These are phyloP conservation scores for Posidonia australis DNA, from an alignment of 106 monocot species.

Conservation along the genomic window DNA sequence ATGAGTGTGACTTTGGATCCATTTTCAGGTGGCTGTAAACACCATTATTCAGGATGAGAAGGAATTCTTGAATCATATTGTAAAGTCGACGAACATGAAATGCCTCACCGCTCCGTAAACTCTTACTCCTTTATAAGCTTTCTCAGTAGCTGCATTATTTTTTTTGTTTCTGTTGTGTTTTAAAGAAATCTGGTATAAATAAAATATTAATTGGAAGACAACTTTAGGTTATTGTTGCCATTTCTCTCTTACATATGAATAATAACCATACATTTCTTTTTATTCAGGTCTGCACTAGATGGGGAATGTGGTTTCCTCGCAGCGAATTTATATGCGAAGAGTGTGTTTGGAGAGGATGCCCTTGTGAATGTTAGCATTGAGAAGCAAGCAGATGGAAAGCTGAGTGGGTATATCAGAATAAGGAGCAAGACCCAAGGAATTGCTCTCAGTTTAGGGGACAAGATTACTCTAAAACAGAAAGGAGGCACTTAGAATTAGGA, in stretches of 20 bases:
- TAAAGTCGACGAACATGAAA: constrained; percentile 96
- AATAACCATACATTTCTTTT: not conserved
- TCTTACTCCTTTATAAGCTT: not conserved
- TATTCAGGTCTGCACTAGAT: constrained; percentile 65
- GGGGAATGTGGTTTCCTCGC: constrained; percentile 91
- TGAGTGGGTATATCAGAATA: constrained; percentile 88
- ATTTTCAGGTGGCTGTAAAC: constrained; percentile 74
- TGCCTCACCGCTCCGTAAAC: constrained; percentile 83
- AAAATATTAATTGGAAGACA: not conserved
- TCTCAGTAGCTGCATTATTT: too few species aligned
- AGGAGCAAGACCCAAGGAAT: constrained; percentile 97
- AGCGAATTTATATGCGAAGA: constrained; percentile 88
- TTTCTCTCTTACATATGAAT: not conserved
- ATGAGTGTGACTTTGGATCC: not conserved
- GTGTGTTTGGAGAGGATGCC: constrained; percentile 92
- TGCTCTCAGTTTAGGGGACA: constrained; percentile 91
- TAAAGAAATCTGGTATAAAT: too few species aligned
- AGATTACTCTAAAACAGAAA: constrained; percentile 94
- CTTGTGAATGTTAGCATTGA: constrained; percentile 82
- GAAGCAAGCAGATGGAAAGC: constrained; percentile 71
- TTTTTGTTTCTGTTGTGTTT: too few species aligned
- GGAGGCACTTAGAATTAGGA: constrained; percentile 25
- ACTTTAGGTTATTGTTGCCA: not conserved
- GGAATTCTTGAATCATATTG: constrained; percentile 78
- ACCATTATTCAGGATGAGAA: constrained; percentile 80